Conservation (phyloP, 441 rosid genomes). For the Syzygium syzygioides region DNA sequence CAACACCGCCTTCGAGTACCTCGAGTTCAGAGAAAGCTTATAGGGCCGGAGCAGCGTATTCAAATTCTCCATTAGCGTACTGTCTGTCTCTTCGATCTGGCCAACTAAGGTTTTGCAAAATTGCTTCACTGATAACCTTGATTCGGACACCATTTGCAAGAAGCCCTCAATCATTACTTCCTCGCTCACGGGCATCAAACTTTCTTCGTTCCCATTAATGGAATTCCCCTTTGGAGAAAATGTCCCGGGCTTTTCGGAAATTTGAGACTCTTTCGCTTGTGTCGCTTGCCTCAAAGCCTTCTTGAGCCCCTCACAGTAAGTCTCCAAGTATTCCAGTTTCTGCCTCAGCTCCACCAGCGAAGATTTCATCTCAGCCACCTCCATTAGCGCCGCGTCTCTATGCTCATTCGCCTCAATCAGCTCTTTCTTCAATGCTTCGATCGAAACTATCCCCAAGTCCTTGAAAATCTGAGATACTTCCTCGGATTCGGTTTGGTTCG, state of each 20-base stretch:
- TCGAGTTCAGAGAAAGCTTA: slow-evolving; percentile 55
- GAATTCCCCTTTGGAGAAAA: slow-evolving; percentile 30
- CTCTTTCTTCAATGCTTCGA: slow-evolving; percentile 66
- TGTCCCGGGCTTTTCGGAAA: slow-evolving; percentile 21
- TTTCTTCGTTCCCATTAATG: slow-evolving; percentile 21
- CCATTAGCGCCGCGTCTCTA: slow-evolving; percentile 64
- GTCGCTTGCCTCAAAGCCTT: slow-evolving; percentile 67
- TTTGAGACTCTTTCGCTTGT: slow-evolving; percentile 24
- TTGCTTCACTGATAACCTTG: slow-evolving; percentile 87
- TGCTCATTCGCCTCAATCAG: slow-evolving; percentile 67
- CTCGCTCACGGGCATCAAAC: slow-evolving; percentile 68
- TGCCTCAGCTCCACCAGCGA: slow-evolving; percentile 63
- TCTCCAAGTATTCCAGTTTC: slow-evolving; percentile 78
- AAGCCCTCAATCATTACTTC: slow-evolving; percentile 89
- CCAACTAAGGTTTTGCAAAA: slow-evolving; percentile 69
- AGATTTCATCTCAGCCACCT: slow-evolving; percentile 74
- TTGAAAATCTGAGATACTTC: slow-evolving; percentile 57
- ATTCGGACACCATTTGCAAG: slow-evolving; percentile 87
- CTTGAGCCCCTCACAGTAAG: slow-evolving; percentile 74
- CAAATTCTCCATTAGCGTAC: slow-evolving; percentile 44
- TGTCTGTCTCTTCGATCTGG: slow-evolving; percentile 73
- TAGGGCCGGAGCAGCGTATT: slow-evolving; percentile 58
- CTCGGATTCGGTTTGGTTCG: slow-evolving; percentile 64
- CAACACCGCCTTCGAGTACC: slow-evolving; percentile 55
- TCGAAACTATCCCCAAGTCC: slow-evolving; percentile 42